Conservation (phyloP, 208 protist species). For the Tetramitus jugosus region DNA sequence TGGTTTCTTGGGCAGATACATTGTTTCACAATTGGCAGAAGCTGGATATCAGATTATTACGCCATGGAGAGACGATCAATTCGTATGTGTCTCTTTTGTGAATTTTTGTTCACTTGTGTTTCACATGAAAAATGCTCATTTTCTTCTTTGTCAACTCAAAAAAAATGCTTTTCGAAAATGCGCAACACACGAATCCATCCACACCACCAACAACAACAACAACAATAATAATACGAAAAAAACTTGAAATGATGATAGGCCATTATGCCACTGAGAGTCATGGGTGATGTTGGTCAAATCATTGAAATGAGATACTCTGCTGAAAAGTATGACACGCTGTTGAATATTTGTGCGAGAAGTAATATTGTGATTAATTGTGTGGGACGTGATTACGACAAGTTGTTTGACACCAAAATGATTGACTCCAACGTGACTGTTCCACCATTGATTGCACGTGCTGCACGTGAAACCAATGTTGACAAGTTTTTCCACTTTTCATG, state of each 20-base stretch:
- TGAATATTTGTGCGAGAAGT: not conserved
- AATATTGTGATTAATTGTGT: conserved; percentile 21
- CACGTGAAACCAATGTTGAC: conserved; percentile 9
- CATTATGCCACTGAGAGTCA: not conserved
- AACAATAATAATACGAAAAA: too few relatives aligned
- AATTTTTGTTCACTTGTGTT: too few relatives aligned
- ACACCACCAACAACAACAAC: too few relatives aligned
- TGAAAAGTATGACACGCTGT: not conserved
- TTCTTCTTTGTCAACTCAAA: too few relatives aligned
- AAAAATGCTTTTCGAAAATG: too few relatives aligned
- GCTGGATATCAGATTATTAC: conserved; percentile 20
- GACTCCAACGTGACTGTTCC: not conserved
- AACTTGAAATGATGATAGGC: too few relatives aligned
- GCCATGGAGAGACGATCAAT: not conserved
- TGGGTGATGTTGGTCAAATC: conserved; percentile 26
- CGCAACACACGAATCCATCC: too few relatives aligned
- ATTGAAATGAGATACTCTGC: conserved; percentile 12
- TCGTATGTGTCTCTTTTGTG: too few relatives aligned
- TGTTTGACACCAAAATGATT: not conserved
- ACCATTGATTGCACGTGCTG: not conserved
- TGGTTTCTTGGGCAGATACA: conserved; percentile 22
- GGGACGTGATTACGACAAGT: not conserved
- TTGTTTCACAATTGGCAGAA: not conserved
- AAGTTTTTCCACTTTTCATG: conserved; percentile 13
- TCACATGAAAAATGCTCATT: too few relatives aligned